These are phyloP conservation scores for Kluyveromyces siamensis DNA, from an alignment of 805 yeast genomes.

Conservation along the genomic window DNA sequence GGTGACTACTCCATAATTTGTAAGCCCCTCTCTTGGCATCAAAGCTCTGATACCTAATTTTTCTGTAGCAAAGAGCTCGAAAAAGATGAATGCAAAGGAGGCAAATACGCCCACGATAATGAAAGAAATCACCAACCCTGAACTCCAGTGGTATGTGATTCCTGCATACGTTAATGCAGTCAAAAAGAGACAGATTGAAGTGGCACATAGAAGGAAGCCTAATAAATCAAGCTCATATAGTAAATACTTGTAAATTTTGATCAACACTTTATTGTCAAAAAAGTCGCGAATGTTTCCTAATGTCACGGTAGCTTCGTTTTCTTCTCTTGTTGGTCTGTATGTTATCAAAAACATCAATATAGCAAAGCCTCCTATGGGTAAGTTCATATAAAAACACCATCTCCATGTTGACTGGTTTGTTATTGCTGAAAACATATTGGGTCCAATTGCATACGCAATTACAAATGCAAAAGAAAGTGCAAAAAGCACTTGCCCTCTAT, in stretches of 20 bases:
- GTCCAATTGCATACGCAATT: constrained; percentile 48
- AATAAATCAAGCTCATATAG: constrained; percentile 16
- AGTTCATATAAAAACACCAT: constrained; percentile 66
- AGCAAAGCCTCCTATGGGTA: constrained; percentile 51
- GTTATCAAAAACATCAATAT: constrained; percentile 9
- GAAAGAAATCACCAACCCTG: constrained; percentile 33
- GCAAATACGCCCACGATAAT: constrained; percentile 35
- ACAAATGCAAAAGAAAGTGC: constrained; percentile 31
- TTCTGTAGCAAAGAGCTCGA: constrained; percentile 29
- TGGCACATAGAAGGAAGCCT: constrained; percentile 14
- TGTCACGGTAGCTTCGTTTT: neutral
- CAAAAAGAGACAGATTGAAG: constrained; percentile 16
- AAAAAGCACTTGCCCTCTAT: constrained; percentile 19
- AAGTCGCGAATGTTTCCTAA: neutral
- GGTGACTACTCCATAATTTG: constrained; percentile 10
- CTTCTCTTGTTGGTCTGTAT: constrained; percentile 10
- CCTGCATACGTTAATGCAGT: constrained; percentile 40
- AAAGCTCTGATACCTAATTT: constrained; percentile 6
- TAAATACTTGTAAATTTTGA: neutral
- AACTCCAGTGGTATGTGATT: constrained; percentile 45
- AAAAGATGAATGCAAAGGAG: constrained; percentile 35
- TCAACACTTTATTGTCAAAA: neutral
- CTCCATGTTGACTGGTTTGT: constrained; percentile 57
- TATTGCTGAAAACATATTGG: constrained; percentile 59
- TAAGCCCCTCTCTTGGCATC: constrained; percentile 11